Conservation (phyloP, 2,329 filamentous ascomycete genomes). For the Diaporthe humulicola region DNA sequence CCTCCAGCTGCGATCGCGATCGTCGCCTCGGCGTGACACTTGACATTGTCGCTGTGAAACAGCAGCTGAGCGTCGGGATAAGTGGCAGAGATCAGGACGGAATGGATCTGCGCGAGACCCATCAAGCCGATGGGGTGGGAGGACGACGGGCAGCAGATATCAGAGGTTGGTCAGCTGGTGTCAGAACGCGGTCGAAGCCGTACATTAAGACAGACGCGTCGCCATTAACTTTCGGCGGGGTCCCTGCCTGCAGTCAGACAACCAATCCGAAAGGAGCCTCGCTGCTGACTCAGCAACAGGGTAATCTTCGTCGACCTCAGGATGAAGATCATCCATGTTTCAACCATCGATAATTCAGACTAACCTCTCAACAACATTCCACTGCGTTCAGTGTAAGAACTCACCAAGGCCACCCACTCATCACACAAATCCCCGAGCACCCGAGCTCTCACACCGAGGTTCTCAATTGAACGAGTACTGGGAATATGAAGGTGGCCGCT, state of each 20-base stretch:
- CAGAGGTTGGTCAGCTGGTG: background rate
- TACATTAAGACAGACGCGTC: conserved; percentile 34
- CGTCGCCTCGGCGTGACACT: conserved; percentile 54
- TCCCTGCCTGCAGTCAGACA: background rate
- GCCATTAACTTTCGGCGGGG: conserved; percentile 25
- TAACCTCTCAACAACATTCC: conserved; percentile 28
- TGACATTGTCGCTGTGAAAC: conserved; percentile 44
- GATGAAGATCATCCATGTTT: background rate
- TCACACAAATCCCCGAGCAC: background rate
- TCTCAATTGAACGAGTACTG: background rate
- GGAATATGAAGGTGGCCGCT: background rate
- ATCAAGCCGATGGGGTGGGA: background rate
- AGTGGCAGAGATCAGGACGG: background rate
- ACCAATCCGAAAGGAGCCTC: background rate
- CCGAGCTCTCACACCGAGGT: background rate
- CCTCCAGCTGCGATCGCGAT: conserved; percentile 57
- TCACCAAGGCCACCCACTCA: background rate
- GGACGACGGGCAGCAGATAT: background rate
- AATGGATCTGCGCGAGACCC: conserved; percentile 9
- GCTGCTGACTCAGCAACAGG: background rate
- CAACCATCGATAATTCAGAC: background rate
- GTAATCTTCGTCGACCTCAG: background rate
- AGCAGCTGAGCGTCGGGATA: background rate
- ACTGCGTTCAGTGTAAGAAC: background rate
- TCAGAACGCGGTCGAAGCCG: conserved; percentile 27